These are phyloP conservation scores for Globisporangium cystogenes DNA, from an alignment of 352 stramenopile species.

Conservation along the genomic window DNA sequence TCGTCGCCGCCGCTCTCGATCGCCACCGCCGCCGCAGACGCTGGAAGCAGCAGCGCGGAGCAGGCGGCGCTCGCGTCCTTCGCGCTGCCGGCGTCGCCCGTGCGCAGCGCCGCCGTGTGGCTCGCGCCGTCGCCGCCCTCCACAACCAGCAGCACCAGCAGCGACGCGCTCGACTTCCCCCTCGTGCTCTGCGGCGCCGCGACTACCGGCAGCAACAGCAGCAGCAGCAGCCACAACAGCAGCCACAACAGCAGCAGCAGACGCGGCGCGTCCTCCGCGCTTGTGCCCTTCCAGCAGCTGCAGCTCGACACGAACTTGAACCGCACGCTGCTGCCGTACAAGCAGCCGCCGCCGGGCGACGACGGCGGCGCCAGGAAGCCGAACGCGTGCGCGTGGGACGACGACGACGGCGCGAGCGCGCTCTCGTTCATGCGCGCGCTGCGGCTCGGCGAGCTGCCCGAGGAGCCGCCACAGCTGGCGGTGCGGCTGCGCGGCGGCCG, in stretches of 20 bases:
- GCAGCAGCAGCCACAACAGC: too few relatives aligned
- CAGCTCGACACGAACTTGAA: conserved; percentile 76
- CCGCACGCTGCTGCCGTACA: conserved; percentile 54
- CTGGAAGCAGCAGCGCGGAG: background rate
- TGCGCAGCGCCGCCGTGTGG: conserved; percentile 50
- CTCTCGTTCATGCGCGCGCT: conserved; percentile 68
- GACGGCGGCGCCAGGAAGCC: conserved; percentile 10
- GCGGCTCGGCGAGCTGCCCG: conserved; percentile 37
- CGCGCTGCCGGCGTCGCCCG: conserved; percentile 57
- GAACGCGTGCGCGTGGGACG: conserved; percentile 28
- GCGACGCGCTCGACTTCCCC: conserved; percentile 43
- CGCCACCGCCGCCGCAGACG: background rate
- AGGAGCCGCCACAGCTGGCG: conserved; percentile 56
- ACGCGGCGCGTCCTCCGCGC: conserved; percentile 31
- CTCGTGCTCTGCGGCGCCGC: conserved; percentile 39
- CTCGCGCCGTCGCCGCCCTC: conserved; percentile 46
- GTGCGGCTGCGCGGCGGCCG: conserved; percentile 57
- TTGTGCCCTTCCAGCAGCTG: conserved; percentile 82
- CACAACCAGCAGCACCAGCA: background rate
- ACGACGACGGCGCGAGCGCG: conserved; percentile 16
- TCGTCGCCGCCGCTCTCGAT: conserved; percentile 2
- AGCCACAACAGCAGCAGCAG: too few relatives aligned
- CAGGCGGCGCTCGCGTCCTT: conserved; percentile 41
- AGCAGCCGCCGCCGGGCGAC: conserved; percentile 1
- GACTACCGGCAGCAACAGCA: conserved; percentile 5